These are phyloP conservation scores for Aureobasidium mangrovei DNA, from an alignment of 2,329 filamentous ascomycete genomes.

Conservation along the genomic window DNA sequence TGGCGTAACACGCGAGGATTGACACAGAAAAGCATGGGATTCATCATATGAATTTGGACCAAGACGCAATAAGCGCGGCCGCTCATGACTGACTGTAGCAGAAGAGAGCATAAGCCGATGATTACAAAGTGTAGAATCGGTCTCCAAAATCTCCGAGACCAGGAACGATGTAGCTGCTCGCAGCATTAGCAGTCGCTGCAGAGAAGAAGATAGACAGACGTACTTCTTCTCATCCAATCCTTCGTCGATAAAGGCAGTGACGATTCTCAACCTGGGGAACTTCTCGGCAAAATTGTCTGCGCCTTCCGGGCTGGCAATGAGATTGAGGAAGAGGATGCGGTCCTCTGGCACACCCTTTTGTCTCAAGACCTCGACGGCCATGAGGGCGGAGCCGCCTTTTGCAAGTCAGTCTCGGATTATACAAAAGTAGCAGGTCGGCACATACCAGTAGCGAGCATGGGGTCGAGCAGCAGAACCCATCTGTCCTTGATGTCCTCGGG, in stretches of 20 bases:
- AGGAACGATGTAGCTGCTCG: constrained; percentile 78
- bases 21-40: neutral
- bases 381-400: constrained; percentile 82
- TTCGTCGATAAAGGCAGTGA: constrained; percentile 92
- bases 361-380: constrained; percentile 91
- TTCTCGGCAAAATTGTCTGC: constrained; percentile 80
- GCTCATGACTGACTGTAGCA: neutral
- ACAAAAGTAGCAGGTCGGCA: constrained; percentile 19
- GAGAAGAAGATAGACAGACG: constrained; percentile 27
- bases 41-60: constrained; percentile 6
- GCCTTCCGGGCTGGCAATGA: constrained; percentile 94
- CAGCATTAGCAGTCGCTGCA: constrained; percentile 25
- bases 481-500: constrained; percentile 85
- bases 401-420: neutral
- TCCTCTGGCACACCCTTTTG: constrained; percentile 88
- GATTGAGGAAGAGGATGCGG: constrained; percentile 88
- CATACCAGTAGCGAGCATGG: constrained; percentile 95
- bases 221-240: constrained; percentile 98
- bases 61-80: neutral
- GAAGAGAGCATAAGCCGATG: neutral
- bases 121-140: constrained; percentile 81
- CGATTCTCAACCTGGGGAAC: constrained; percentile 81
- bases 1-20: neutral
- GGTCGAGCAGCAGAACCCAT: constrained; percentile 90
- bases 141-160: constrained; percentile 94